Base-by-base conservation (phyloP, 176 grass and related monocot species). In the Oryza coarctata region DNA sequence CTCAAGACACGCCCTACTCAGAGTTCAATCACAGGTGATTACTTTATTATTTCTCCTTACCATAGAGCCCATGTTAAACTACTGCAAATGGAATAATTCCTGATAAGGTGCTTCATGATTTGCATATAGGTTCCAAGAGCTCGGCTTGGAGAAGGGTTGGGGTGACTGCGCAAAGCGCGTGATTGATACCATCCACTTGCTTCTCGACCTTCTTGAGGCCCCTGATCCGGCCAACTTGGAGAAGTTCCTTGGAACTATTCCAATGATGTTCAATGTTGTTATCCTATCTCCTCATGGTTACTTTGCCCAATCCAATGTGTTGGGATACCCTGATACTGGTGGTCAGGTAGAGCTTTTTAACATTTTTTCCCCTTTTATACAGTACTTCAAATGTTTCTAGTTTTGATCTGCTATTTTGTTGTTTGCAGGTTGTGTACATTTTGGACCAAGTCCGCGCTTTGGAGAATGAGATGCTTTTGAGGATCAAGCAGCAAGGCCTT, bases 401-500 rank as follows among this genome's bases (percentile, higher is more conserved):
- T 64, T 85, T 74, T 85, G 63, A 88, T 78, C 25, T 79, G 33
- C 2, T 30, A 63, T 40, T 5, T 4, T 75, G 70, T 75, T 87
- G 17, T 45, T 71, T 35, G 58, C 74, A 97, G 94, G 76, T 99
- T 74, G 96, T 99, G 67, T 99, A 99, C 73, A 99, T 99, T 78
- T 82, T 99, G 71, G 96, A 99, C 84, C 96, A 99, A 94, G 96
- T 99, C 61, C 90, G 92, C 17, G 96, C 96, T 65, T 82, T 99
- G 80, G 96, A 99, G 89, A 88, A 87, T 33, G 96, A 99, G 85
- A 99, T 99, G 96, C 96, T 99, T 69, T 87, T 95, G 25, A 93
- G 96, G 78, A 99, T 99, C 74, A 99, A 99, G 91, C 96, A 99
- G 50, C 96, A 99, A 85, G 96, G 96, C 85, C 93, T 99, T 67